Evolutionary conservation across 1,284 basidiomycete genomes (phyloP).

Genomic region (Cutaneotrichosporon mucoides): DNA sequence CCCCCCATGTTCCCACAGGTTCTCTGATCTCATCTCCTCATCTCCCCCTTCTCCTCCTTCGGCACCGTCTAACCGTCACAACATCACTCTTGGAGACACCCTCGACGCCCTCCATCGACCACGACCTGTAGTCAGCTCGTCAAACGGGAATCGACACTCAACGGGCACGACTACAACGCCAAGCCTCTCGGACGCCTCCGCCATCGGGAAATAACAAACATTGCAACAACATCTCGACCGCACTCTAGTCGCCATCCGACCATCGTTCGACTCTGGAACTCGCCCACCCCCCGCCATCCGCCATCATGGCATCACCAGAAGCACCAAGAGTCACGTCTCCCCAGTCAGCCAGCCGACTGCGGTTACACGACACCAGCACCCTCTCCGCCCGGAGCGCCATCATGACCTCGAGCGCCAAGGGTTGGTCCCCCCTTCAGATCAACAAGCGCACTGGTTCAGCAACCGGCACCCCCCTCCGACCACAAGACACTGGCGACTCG

Average conservation of each 20-base stretch:
- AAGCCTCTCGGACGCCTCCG: no score
- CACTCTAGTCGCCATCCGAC: no score
- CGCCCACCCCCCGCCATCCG: background rate
- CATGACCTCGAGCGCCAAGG: slow-evolving; percentile 47
- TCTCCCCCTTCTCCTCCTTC: background rate
- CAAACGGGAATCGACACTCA: background rate
- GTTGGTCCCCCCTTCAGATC: slow-evolving; percentile 50
- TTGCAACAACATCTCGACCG: background rate
- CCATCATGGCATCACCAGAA: slow-evolving; percentile 9
- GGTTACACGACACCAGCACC: slow-evolving; percentile 13
- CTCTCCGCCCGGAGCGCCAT: slow-evolving; percentile 37
- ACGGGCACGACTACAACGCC: background rate
- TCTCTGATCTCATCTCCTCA: background rate
- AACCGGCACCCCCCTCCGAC: slow-evolving; percentile 18
- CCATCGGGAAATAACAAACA: background rate
- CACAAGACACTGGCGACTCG: slow-evolving; percentile 20
- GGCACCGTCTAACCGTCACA: background rate
- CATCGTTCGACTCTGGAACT: no score
- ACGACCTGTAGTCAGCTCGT: background rate
- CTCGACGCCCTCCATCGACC: background rate
- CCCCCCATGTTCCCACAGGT: background rate
- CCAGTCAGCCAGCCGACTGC: slow-evolving; percentile 1
- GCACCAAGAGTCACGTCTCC: slow-evolving; percentile 3
- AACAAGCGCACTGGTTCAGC: slow-evolving; percentile 32
- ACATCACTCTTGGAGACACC: background rate